phyloP scores from a whole-genome alignment of 257 asterid genomes.

The Solanum chmielewskii region DNA sequence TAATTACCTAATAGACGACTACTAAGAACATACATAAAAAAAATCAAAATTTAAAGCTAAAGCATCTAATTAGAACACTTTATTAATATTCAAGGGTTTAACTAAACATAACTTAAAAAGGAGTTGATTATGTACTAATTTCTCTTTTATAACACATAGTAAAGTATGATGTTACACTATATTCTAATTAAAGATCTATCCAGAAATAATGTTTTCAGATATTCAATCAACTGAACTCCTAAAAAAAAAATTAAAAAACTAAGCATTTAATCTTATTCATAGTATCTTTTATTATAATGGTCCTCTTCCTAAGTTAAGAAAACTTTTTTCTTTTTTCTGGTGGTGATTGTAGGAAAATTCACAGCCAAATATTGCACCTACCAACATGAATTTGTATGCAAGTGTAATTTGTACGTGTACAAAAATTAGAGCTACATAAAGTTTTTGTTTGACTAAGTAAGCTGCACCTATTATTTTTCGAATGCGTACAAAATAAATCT shows the following conservation, averaged over 20 bases:
- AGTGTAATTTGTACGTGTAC: background rate
- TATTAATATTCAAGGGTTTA: background rate
- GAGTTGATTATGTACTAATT: background rate
- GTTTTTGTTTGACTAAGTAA: background rate
- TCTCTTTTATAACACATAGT: background rate
- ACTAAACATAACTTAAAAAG: background rate
- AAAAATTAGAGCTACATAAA: background rate
- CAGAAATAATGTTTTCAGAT: background rate
- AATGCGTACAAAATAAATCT: background rate
- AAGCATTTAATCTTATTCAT: background rate
- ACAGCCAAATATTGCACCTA: conserved; percentile 8
- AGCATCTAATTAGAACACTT: background rate
- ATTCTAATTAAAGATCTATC: background rate
- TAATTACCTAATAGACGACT: background rate
- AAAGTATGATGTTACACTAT: background rate
- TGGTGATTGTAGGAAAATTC: conserved; percentile 3
- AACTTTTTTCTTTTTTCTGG: background rate
- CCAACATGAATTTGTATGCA: background rate
- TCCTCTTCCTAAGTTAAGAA: background rate
- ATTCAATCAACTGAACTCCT: background rate
- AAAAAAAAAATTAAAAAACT: too few relatives aligned
- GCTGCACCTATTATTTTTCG: background rate
- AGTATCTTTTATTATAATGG: background rate
- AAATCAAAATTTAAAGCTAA: background rate
- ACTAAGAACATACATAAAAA: background rate